Conservation (phyloP, 1,139 yeast genomes). For the Meyerozyma sp. region DNA sequence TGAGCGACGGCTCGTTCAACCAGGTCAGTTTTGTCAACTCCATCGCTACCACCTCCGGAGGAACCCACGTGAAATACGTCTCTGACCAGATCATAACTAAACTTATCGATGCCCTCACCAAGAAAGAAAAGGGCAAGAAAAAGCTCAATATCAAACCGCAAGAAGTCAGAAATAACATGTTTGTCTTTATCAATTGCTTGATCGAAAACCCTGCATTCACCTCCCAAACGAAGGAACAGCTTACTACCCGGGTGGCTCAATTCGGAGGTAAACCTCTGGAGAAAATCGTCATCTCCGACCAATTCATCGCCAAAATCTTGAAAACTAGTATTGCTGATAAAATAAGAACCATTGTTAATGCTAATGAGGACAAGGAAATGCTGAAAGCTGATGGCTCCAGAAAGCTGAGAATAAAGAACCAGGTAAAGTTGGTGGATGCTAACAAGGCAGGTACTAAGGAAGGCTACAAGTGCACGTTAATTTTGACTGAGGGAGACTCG, state of each 20-base stretch:
- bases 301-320: slow-evolving; percentile 62
- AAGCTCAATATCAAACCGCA: slow-evolving; percentile 74
- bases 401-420: slow-evolving; percentile 81
- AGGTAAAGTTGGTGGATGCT: slow-evolving; percentile 91
- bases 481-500: slow-evolving; percentile 96
- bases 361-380: slow-evolving; percentile 83
- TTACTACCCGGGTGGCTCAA: slow-evolving; percentile 82
- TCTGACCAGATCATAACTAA: slow-evolving; percentile 81
- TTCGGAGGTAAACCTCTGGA: slow-evolving; percentile 73
- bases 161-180: slow-evolving; percentile 88
- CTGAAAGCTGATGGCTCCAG: slow-evolving; percentile 89
- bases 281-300: slow-evolving; percentile 63
- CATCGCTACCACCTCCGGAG: slow-evolving; percentile 96
- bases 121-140: slow-evolving; percentile 73
- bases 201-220: slow-evolving; percentile 97
- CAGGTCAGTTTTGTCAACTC: slow-evolving; percentile 97
- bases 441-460: slow-evolving; percentile 94
- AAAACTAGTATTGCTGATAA: slow-evolving; percentile 81
- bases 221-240: slow-evolving; percentile 94
- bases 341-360: slow-evolving; percentile 75
- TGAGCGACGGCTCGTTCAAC: slow-evolving; percentile 83
- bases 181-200: slow-evolving; percentile 83
- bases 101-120: slow-evolving; percentile 53
- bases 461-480: slow-evolving; percentile 86
- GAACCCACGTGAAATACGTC: slow-evolving; percentile 87